Evolutionary conservation across 306 rosid genomes (phyloP), one percentile per base, ranked within the genome.

Genomic region (Medicago ruthenica): DNA sequence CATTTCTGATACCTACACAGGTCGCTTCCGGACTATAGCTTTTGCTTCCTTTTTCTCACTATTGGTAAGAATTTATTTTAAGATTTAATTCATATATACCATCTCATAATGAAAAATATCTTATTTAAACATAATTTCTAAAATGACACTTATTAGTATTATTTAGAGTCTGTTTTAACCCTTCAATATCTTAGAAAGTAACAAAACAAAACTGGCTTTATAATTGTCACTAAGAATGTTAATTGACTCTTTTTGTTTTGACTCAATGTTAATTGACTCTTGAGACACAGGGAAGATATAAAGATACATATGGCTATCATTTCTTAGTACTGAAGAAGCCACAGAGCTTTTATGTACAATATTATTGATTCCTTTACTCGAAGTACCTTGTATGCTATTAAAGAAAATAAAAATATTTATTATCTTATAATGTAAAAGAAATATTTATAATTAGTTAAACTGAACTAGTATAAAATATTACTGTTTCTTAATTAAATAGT

Each of bases 21-120:
- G 99, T 66, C 92, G 97, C 67, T 95, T 87, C 85, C n/a, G 57
- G 1, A 85, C 96, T 3, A 95, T 95, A 59, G 99, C 96, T 54
- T 64, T 84, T 78, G 85, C 84, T 1, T 95, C 99, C 48, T 50
- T 89, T 39, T 76, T 81, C 42, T 75, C 88, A 20, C 80, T 92
- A 12, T 63, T 86, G 85, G 94, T 91, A 85, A 6, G 11, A 3
- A 40, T 44, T 63, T n/a, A 1, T 27, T 15, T 61, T 8, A 6
- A 0, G 4, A 50, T 50, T n/a, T 6, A 15, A 6, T 16, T 50
- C 2, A 7, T 34, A 34, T 34, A 31, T 4, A 5, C 27, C 27
- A 2, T 24, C 27, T 24, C 27, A 24, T 24, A 3, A 27, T 27
- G 31, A 27, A 27, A 27, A 27, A 27, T 27, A 27, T 27, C 31